These are phyloP conservation scores for Solanum sitiens DNA, from an alignment of 257 asterid genomes.

Conservation along the genomic window DNA sequence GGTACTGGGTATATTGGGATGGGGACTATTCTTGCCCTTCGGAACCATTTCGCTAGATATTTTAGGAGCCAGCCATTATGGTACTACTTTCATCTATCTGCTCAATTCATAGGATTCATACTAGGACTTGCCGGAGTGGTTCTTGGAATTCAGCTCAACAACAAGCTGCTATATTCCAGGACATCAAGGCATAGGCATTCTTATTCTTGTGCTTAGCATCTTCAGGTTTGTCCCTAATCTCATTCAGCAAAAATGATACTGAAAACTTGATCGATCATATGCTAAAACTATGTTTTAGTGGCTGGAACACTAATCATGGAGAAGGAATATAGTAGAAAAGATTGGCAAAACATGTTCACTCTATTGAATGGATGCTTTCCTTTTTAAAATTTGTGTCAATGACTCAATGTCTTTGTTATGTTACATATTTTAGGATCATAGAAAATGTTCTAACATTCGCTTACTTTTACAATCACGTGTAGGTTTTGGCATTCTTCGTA, in stretches of 20 bases:
- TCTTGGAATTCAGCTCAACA: conserved; percentile 56
- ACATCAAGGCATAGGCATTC: conserved; percentile 79
- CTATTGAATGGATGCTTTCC: not conserved
- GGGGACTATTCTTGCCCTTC: conserved; percentile 75
- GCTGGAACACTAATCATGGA: not conserved
- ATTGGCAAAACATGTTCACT: not conserved
- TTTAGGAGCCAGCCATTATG: conserved; percentile 47
- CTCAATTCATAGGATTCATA: conserved; percentile 63
- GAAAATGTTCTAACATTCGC: not conserved
- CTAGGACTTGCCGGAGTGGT: conserved; percentile 63
- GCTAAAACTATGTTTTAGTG: not conserved
- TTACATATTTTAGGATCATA: not conserved
- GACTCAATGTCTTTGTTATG: not conserved
- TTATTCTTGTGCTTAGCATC: conserved; percentile 55
- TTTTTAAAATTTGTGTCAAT: not conserved
- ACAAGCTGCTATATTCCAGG: conserved; percentile 50
- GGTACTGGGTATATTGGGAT: conserved; percentile 47
- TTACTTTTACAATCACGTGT: not conserved
- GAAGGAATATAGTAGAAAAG: not conserved
- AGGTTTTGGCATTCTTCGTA: conserved; percentile 67
- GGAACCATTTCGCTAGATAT: conserved; percentile 83
- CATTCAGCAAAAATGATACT: not conserved
- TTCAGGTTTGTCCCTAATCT: conserved; percentile 42
- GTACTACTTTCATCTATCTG: conserved; percentile 66
- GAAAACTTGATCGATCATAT: not conserved